Evolutionary conservation across 495 filamentous ascomycete genomes (phyloP), one percentile per base, ranked within the genome.

Genomic region (Penicillium arizonense): DNA sequence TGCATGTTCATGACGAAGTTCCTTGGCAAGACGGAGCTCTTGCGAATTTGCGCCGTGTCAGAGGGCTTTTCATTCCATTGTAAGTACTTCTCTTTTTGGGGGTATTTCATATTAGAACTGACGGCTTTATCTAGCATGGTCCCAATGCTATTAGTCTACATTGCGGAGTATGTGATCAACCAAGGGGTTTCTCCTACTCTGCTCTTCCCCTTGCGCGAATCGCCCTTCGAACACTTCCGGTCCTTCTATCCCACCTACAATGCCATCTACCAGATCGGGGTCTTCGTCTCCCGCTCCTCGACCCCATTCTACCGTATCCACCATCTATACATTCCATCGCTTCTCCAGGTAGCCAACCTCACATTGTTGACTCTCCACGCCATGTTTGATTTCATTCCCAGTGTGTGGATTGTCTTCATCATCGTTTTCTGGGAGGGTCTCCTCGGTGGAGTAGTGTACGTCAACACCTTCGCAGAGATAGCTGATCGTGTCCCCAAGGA

Each of bases 101-200:
- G 18, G 32, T 10, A 0, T 16, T 23, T 9, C 26, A 43, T 13
- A 24, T 34, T 43, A 30, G 26, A 53, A 43, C 60, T 74, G 32
- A 73, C 73, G 44, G 44, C 24, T 41, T 47, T 58, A 26, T 54
- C 51, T 35, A 87, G 90, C 64, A 97, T 97, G 90, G 74, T 96
- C 3, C 94, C 94, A 0, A 78, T 98, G 9, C 74, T 97, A 36
- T 73, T 98, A 21, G 94, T 98, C 48, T 98, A 96, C 64, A 80
- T 96, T 35, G 89, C 91, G 46, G 94, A 98, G 76, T 97, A 97
- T 66, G 92, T 89, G 53, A 96, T 97, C 70, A 97, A 97, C 72
- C 90, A 94, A 72, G 91, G 90, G 35, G 88, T 98, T 34, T 77
- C 88, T 0, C 94, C 93, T 1, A 96, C 89, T 0, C 77, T 97